phyloP scores from a whole-genome alignment of 1,284 basidiomycete species.

The Sporisorium exsertum region DNA sequence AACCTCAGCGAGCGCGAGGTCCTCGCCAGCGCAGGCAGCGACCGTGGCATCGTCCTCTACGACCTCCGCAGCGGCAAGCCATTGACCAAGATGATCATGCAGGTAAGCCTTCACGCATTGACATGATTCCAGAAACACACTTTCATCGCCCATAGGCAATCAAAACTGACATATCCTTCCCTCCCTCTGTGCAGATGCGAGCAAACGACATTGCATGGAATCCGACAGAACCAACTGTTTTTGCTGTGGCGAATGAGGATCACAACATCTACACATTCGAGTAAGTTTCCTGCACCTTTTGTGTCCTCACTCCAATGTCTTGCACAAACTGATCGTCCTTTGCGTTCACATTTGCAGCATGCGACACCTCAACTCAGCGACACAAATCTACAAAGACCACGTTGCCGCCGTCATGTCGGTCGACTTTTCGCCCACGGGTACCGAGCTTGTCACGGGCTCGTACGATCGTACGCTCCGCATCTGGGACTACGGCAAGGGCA shows the following conservation, averaged over 20 bases:
- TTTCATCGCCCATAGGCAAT: conserved; percentile 73
- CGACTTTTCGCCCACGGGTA: conserved; percentile 81
- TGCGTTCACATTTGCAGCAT: conserved; percentile 71
- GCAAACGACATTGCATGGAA: conserved; percentile 93
- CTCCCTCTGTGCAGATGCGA: conserved; percentile 67
- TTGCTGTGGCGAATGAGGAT: conserved; percentile 95
- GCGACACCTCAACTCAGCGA: conserved; percentile 82
- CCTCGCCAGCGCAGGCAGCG: conserved; percentile 90
- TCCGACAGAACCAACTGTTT: conserved; percentile 89
- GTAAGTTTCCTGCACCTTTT: background rate
- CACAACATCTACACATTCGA: conserved; percentile 99
- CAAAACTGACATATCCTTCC: background rate
- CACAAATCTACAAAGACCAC: conserved; percentile 96
- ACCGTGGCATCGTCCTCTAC: conserved; percentile 94
- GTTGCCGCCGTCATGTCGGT: conserved; percentile 83
- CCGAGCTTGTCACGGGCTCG: conserved; percentile 92
- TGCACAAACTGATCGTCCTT: background rate
- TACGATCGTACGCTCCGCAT: conserved; percentile 95
- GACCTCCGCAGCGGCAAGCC: conserved; percentile 96
- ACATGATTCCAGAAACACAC: background rate
- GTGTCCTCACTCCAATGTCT: background rate
- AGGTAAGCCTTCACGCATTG: background rate
- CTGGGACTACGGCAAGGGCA: conserved; percentile 89
- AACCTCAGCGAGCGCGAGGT: conserved; percentile 93
- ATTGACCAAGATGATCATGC: conserved; percentile 88